Percentiles rank a stretch among this genome's conserved stretches.
phyloP scores from a whole-genome alignment of 495 filamentous ascomycete species.

The Xylaria nigripes region DNA sequence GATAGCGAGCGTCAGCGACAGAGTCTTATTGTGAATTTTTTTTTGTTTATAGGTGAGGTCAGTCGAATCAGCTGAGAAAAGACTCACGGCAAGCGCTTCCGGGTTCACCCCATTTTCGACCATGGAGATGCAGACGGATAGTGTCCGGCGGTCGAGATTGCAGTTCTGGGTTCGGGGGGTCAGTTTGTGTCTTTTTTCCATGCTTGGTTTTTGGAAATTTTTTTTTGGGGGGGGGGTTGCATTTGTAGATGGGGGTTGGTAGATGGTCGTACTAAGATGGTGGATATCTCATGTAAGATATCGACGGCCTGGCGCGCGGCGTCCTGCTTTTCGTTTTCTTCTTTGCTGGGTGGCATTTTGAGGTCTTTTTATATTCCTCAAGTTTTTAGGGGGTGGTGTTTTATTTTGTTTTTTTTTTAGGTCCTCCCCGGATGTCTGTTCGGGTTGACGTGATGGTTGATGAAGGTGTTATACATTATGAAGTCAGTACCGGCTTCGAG shows the following conservation, averaged over 20 bases:
- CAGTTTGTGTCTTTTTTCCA: neutral
- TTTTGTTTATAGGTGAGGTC: neutral
- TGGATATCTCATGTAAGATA: constrained; percentile 89
- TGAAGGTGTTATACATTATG: neutral
- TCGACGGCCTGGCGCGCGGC: constrained; percentile 95
- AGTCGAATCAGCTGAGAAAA: neutral
- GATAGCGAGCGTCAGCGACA: neutral
- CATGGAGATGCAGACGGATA: constrained; percentile 90
- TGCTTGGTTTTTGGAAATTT: neutral
- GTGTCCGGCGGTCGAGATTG: constrained; percentile 75
- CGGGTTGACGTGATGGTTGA: neutral
- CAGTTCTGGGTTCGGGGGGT: constrained; percentile 58
- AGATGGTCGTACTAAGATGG: constrained; percentile 55
- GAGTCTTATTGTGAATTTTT: neutral
- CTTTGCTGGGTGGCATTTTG: constrained; percentile 28
- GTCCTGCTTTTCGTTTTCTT: constrained; percentile 62
- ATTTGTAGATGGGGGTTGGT: neutral
- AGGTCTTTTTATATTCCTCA: neutral
- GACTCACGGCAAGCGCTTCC: constrained; percentile 81
- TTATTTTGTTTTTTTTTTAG: neutral
- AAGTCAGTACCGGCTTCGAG: no score
- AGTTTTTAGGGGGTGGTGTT: neutral
- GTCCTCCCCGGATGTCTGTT: neutral
- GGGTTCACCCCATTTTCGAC: constrained; percentile 96
- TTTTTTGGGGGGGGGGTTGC: neutral